Base-by-base conservation (phyloP, 169 alveolate genomes). In the Cryptosporidium felis region DNA sequence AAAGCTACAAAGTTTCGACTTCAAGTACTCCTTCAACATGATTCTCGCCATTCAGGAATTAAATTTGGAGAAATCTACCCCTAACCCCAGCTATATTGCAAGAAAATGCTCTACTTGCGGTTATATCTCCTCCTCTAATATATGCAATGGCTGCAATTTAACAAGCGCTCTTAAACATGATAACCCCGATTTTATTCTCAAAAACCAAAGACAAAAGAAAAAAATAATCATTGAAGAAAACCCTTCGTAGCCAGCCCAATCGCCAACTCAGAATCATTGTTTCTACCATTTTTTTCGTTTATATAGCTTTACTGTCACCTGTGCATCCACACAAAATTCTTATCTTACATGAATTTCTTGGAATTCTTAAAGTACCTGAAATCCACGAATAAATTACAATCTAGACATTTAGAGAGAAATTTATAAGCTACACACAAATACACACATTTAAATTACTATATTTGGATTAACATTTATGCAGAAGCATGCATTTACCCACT, bases 1-100 rank as follows among this genome's bases (percentile, higher is more conserved):
- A 59, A 95, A 95, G 47, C 80, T 97, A 42, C 98, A 97, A 92
- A 90, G 89, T 12, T 53, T 74, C 23, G 46, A 74, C 30, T 74
- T 32, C 30, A 80, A 61, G 63, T 74, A 80, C 59, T 47, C 65
- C 8, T 45, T 38, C 42, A 51, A 74, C 23, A 44, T 80, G n/a
- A 40, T 62, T 28, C 30, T 49, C 40, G 81, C 80, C 40, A 56
- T 80, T 44, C 61, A 81, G 46, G 60, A 65, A 36, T 49, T 60
- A 5, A 56, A 80, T 53, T 26, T 60, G 44, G 42, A 79, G 58
- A 60, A 38, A 21, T 32, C 59, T 14, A 23, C 36, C 34, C 26
- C 74, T 16, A 36, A 53, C 40, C 74, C 85, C 3, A 49, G 41
- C 14, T 56, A 74, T 16, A 23, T 74, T 9, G 85, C 67, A 28